A percentile compares a stretch with the other conserved stretches of the same genome.
These are phyloP conservation scores for Achlya hypogyna DNA, from an alignment of 352 stramenopile species.

Conservation along the genomic window DNA sequence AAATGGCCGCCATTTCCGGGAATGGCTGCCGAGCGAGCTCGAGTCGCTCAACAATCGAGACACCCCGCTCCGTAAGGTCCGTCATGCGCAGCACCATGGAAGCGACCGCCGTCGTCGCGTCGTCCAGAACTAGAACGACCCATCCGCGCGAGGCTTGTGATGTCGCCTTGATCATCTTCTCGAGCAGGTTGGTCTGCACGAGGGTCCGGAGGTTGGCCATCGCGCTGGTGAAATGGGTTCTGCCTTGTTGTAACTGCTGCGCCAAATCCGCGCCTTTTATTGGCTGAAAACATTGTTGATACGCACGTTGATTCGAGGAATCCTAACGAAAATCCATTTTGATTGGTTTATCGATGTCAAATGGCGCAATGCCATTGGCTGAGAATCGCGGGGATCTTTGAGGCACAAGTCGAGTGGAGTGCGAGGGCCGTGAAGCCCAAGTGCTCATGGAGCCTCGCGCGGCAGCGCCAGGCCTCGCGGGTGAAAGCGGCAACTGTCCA, in stretches of 20 bases:
- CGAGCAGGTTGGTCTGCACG: conserved; percentile 69
- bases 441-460: too few species aligned
- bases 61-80: conserved; percentile 95
- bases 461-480: too few species aligned
- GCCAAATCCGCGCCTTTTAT: not conserved
- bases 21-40: conserved; percentile 93
- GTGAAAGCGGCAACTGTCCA: too few species aligned
- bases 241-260: not conserved
- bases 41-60: conserved; percentile 94
- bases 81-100: conserved; percentile 95
- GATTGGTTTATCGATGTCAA: not conserved
- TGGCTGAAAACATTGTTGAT: not conserved
- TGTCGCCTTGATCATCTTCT: conserved; percentile 78
- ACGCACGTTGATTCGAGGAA: not conserved
- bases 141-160: conserved; percentile 64
- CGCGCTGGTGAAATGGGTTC: not conserved
- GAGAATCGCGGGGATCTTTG: too few species aligned
- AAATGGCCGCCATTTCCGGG: conserved; percentile 94
- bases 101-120: conserved; percentile 88
- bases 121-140: conserved; percentile 94
- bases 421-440: too few species aligned
- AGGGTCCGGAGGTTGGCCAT: conserved; percentile 62
- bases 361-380: not conserved
- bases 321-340: not conserved
- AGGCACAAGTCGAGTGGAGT: too few species aligned